A percentile compares a stretch with the other conserved stretches of the same genome.
phyloP scores from a whole-genome alignment of 2,329 filamentous ascomycete genomes.

The Fusarium sp. region DNA sequence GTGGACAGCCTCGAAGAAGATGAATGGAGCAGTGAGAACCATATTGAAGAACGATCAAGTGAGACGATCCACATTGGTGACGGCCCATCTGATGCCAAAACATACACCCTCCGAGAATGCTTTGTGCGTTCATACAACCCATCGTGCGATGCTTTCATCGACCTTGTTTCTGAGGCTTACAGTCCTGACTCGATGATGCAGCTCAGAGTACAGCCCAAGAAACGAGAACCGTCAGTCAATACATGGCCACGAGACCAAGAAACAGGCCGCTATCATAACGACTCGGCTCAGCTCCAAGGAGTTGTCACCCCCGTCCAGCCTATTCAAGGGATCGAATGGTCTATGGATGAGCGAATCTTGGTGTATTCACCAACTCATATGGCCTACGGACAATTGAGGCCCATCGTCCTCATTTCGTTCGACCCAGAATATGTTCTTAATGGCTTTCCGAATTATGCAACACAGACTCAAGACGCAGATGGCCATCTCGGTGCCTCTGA shows the following conservation, averaged over 20 bases:
- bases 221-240: not conserved
- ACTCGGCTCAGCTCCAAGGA: conserved; percentile 43
- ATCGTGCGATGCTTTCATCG: conserved; percentile 65
- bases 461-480: not conserved
- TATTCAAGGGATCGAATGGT: conserved; percentile 53
- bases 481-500: not conserved
- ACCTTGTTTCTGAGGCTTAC: conserved; percentile 58
- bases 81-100: conserved; percentile 51
- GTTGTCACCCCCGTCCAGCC: conserved; percentile 49
- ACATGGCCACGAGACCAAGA: conserved; percentile 41
- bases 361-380: conserved; percentile 52
- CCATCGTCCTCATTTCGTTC: conserved; percentile 45
- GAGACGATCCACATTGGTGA: conserved; percentile 59
- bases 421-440: conserved; percentile 43
- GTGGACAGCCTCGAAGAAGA: not conserved
- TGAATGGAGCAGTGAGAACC: conserved; percentile 51
- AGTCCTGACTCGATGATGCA: conserved; percentile 53
- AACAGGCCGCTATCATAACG: not conserved
- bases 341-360: conserved; percentile 59
- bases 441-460: conserved; percentile 25
- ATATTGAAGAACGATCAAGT: conserved; percentile 23
- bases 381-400: conserved; percentile 19
- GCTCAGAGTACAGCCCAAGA: conserved; percentile 49
- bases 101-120: conserved; percentile 64
- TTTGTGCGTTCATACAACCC: conserved; percentile 66